phyloP scores from a whole-genome alignment of 345 rosid species.

The Pseudoturritis turrita region DNA sequence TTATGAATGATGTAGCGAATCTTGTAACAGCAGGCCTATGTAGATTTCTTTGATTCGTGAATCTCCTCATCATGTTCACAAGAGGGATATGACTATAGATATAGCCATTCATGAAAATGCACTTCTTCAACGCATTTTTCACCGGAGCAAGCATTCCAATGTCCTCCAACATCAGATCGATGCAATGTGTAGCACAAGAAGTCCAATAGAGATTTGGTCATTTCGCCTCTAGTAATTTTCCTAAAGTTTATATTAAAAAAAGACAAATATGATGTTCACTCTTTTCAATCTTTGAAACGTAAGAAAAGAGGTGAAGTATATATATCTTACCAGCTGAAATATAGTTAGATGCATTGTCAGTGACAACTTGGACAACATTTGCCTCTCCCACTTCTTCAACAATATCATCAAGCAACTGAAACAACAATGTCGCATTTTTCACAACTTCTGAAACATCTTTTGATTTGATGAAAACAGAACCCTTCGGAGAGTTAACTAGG shows the following conservation, averaged over 20 bases:
- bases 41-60: too few species aligned
- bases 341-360: constrained; percentile 37
- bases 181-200: constrained; percentile 49
- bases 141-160: constrained; percentile 20
- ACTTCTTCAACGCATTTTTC: too few species aligned
- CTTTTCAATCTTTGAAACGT: too few species aligned
- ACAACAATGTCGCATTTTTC: constrained; percentile 35
- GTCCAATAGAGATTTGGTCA: constrained; percentile 44
- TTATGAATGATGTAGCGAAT: too few species aligned
- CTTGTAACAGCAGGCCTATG: too few species aligned
- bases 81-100: too few species aligned
- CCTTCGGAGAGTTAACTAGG: neutral
- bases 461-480: neutral
- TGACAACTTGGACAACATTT: constrained; percentile 50
- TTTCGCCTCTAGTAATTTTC: constrained; percentile 44
- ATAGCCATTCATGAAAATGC: too few species aligned
- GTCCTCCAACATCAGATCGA: constrained; percentile 54
- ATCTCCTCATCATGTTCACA: too few species aligned
- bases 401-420: constrained; percentile 40
- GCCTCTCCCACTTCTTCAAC: constrained; percentile 45
- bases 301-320: too few species aligned
- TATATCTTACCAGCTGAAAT: constrained; percentile 42
- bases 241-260: too few species aligned
- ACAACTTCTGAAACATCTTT: too few species aligned
- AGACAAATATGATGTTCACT: too few species aligned